These are phyloP conservation scores for Diaporthe amygdali DNA, from an alignment of 2,329 filamentous ascomycete genomes.

Conservation along the genomic window DNA sequence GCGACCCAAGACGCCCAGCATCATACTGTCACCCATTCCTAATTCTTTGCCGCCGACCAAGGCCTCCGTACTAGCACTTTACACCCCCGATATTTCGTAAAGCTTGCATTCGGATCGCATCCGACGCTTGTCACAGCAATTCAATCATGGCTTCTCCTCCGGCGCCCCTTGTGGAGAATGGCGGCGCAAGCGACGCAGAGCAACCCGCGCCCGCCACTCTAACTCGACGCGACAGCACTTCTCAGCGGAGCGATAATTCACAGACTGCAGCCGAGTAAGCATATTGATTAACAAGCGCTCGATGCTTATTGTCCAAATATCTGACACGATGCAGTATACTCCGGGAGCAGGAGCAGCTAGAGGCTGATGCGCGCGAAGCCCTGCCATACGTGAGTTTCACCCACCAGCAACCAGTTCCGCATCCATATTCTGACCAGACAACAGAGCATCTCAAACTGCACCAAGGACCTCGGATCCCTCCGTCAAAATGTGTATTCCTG, in stretches of 20 bases:
- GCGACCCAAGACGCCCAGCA: neutral
- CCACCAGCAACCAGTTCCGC: neutral
- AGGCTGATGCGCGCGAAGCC: slow-evolving; percentile 93
- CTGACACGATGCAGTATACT: slow-evolving; percentile 69
- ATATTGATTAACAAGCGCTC: too few relatives aligned
- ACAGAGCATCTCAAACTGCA: slow-evolving; percentile 92
- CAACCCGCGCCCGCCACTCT: slow-evolving; percentile 43
- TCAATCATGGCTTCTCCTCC: slow-evolving; percentile 42
- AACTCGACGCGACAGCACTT: slow-evolving; percentile 63
- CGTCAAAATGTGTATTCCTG: slow-evolving; percentile 92
- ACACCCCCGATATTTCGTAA: neutral
- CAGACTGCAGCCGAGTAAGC: slow-evolving; percentile 75
- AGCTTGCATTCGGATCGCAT: neutral
- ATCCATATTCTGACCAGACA: slow-evolving; percentile 25
- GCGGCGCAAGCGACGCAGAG: slow-evolving; percentile 27
- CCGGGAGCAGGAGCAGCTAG: slow-evolving; percentile 84
- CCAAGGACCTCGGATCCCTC: slow-evolving; percentile 84
- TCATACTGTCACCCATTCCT: neutral
- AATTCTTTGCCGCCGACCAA: neutral
- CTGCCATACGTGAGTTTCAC: slow-evolving; percentile 79
- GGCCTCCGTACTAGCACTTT: neutral
- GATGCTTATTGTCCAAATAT: neutral
- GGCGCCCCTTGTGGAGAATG: slow-evolving; percentile 34
- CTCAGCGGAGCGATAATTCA: slow-evolving; percentile 66
- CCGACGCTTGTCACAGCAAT: too few relatives aligned